Percentiles rank a stretch among this genome's conserved stretches.
Evolutionary conservation across 2,329 filamentous ascomycete genomes (phyloP).

Genomic region (Hypomyces rosellus): DNA sequence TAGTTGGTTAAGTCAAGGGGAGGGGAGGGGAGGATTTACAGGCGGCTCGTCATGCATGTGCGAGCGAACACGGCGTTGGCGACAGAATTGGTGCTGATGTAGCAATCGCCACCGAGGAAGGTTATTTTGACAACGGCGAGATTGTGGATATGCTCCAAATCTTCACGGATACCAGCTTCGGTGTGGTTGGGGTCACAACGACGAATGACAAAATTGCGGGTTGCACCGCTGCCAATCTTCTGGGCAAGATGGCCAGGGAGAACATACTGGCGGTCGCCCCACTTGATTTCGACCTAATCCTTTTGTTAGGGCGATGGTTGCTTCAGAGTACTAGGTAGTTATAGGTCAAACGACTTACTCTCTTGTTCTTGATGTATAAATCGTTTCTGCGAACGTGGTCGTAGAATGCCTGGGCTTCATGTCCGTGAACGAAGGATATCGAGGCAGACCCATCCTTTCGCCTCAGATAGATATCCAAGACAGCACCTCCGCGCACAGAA

Average conservation of each 20-base stretch:
- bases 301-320: background rate
- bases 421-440: constrained; percentile 63
- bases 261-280: constrained; percentile 65
- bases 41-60: constrained; percentile 67
- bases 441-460: constrained; percentile 52
- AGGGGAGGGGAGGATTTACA: constrained; percentile 29
- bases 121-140: constrained; percentile 61
- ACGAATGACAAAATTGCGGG: constrained; percentile 66
- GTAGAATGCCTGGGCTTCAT: constrained; percentile 58
- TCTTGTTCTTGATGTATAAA: constrained; percentile 62
- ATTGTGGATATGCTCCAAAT: constrained; percentile 79
- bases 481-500: constrained; percentile 60
- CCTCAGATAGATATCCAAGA: constrained; percentile 63
- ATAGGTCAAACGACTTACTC: constrained; percentile 40
- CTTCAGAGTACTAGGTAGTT: background rate
- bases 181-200: constrained; percentile 53
- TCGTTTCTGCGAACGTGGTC: constrained; percentile 58
- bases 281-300: constrained; percentile 57
- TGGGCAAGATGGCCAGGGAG: constrained; percentile 56
- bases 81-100: constrained; percentile 71
- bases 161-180: constrained; percentile 58
- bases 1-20: background rate
- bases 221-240: constrained; percentile 61
- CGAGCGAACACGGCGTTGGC: constrained; percentile 68
- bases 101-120: constrained; percentile 53